Percentiles rank a stretch among this genome's conserved stretches.
Evolutionary conservation across 352 stramenopile species (phyloP).

Genomic region (Globisporangium spinosum): DNA sequence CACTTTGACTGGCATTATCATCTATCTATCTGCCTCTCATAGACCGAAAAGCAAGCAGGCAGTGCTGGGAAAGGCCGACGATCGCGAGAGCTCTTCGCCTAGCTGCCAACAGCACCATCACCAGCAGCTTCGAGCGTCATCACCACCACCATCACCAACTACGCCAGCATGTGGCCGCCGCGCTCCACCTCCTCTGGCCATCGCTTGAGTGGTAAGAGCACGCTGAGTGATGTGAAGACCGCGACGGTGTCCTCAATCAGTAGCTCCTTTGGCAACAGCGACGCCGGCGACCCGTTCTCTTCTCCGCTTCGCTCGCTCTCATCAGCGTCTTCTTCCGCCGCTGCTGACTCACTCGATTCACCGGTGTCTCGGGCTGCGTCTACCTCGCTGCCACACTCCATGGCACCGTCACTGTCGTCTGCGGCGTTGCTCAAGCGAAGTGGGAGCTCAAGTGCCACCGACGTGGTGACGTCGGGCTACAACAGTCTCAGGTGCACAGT

Average conservation of each 20-base stretch:
- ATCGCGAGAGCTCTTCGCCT: neutral
- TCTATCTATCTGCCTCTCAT: neutral
- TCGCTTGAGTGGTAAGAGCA: neutral
- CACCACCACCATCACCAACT: neutral
- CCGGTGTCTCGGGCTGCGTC: neutral
- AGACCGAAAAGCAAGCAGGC: neutral
- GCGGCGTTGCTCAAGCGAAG: neutral
- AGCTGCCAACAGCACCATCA: neutral
- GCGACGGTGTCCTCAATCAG: neutral
- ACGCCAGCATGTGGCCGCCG: neutral
- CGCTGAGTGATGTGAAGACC: neutral
- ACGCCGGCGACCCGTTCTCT: neutral
- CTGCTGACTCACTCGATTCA: neutral
- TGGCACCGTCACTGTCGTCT: neutral
- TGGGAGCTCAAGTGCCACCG: neutral
- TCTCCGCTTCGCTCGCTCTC: neutral
- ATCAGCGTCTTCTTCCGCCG: neutral
- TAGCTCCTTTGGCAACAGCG: conserved; percentile 1
- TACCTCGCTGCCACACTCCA: neutral
- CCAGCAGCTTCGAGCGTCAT: neutral
- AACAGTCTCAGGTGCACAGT: neutral
- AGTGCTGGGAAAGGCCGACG: neutral
- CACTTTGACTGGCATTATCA: neutral
- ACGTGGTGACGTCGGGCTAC: neutral
- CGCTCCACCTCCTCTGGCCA: neutral